Conservation (phyloP, 2,329 filamentous ascomycete species). For the Fusarium pseudoanthophilum region DNA sequence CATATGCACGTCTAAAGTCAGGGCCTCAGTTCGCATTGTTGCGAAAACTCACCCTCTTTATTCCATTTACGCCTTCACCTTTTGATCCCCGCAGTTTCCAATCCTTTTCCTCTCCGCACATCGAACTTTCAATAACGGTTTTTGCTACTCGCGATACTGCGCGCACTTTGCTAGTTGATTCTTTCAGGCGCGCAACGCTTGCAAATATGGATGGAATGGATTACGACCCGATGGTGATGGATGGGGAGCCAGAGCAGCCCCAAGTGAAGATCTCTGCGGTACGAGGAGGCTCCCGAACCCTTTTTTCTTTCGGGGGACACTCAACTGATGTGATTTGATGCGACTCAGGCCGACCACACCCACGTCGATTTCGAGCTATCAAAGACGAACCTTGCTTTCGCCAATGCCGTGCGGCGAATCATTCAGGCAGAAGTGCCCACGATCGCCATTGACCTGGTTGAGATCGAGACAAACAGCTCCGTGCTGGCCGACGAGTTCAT, state of each 20-base stretch:
- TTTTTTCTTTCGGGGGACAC: constrained; percentile 6
- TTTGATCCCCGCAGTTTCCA: background rate
- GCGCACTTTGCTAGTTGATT: constrained; percentile 10
- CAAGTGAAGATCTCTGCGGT: constrained; percentile 71
- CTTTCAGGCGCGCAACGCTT: constrained; percentile 22
- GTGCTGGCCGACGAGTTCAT: constrained; percentile 97
- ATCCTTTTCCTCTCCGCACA: background rate
- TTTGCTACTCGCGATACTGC: constrained; percentile 1
- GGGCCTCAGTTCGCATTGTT: constrained; percentile 30
- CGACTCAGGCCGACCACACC: constrained; percentile 75
- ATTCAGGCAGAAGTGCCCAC: constrained; percentile 96
- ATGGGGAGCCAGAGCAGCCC: constrained; percentile 66
- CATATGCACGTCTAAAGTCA: constrained; percentile 36
- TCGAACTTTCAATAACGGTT: background rate
- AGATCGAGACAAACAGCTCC: constrained; percentile 93
- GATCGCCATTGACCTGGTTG: constrained; percentile 92
- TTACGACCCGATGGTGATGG: constrained; percentile 70
- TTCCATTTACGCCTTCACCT: constrained; percentile 5
- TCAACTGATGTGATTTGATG: constrained; percentile 40
- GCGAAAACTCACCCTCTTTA: constrained; percentile 38
- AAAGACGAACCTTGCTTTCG: constrained; percentile 89
- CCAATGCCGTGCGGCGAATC: constrained; percentile 89
- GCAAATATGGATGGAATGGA: constrained; percentile 62
- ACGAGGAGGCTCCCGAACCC: constrained; percentile 41
- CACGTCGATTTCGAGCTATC: constrained; percentile 92